These are phyloP conservation scores for Ganoderma boninense DNA, from an alignment of 1,284 basidiomycete species.

Conservation along the genomic window DNA sequence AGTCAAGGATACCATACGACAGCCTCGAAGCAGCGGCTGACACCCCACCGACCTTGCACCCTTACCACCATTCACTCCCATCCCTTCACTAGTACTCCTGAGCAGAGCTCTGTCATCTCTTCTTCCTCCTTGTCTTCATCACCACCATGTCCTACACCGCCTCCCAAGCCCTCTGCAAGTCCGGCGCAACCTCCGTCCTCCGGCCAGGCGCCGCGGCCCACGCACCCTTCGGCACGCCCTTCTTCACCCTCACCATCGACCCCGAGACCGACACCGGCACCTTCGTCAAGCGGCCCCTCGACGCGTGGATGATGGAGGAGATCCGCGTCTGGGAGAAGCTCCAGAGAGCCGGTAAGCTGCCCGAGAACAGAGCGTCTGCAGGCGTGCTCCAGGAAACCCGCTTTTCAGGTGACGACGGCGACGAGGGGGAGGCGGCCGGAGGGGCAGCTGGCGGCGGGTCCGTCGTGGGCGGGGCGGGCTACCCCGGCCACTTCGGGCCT, in stretches of 20 bases:
- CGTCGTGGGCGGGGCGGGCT: too few relatives aligned
- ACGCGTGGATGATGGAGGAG: not conserved
- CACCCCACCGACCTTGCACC: not conserved
- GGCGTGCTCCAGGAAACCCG: too few relatives aligned
- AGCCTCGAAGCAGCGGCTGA: not conserved
- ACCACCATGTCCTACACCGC: not conserved
- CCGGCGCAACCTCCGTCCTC: not conserved
- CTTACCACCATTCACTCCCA: not conserved
- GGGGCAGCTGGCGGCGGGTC: too few relatives aligned
- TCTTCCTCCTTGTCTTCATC: not conserved
- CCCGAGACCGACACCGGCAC: not conserved
- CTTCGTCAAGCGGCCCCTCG: not conserved
- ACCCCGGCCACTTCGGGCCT: not conserved
- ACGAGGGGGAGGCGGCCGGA: too few relatives aligned
- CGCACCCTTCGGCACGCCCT: not conserved
- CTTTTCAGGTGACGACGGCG: too few relatives aligned
- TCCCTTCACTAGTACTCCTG: not conserved
- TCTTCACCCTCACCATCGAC: not conserved
- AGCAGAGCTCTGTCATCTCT: not conserved
- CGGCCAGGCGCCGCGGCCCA: not conserved
- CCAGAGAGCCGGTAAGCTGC: not conserved
- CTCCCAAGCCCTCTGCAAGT: not conserved
- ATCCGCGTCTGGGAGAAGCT: conserved; percentile 3
- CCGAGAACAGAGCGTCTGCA: too few relatives aligned
- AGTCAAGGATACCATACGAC: not conserved